Evolutionary conservation across 2,329 filamentous ascomycete genomes (phyloP).

Genomic region (Calonectria hawksworthii): DNA sequence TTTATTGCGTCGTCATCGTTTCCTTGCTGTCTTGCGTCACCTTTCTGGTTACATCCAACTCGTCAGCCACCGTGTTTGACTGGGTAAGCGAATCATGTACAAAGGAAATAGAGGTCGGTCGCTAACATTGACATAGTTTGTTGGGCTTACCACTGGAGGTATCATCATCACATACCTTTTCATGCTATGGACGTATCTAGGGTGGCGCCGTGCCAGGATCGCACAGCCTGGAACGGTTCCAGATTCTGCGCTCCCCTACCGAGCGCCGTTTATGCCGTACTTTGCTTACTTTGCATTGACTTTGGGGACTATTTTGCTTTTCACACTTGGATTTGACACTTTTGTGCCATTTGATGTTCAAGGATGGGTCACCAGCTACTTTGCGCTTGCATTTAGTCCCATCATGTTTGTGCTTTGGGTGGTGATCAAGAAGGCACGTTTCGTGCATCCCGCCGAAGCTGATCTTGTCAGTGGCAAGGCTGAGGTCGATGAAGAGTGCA

Average conservation of each 20-base stretch:
- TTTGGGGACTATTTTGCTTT: slow-evolving; percentile 53
- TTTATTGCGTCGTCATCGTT: slow-evolving; percentile 1
- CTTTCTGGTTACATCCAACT: background rate
- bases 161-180: background rate
- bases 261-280: slow-evolving; percentile 4
- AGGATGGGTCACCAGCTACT: slow-evolving; percentile 65
- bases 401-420: background rate
- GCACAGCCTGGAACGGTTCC: background rate
- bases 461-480: slow-evolving; percentile 1
- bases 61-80: background rate
- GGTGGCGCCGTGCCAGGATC: background rate
- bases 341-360: slow-evolving; percentile 63
- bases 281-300: background rate
- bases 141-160: background rate
- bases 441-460: background rate
- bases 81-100: background rate
- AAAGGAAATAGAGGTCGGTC: no score
- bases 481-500: slow-evolving; percentile 11
- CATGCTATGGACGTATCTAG: slow-evolving; percentile 8
- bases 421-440: background rate
- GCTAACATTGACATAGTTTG: background rate
- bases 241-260: background rate
- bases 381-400: slow-evolving; percentile 39
- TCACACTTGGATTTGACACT: slow-evolving; percentile 69
- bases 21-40: background rate